phyloP scores from a whole-genome alignment of 106 monocot species.

The Xerophyta viscosa region DNA sequence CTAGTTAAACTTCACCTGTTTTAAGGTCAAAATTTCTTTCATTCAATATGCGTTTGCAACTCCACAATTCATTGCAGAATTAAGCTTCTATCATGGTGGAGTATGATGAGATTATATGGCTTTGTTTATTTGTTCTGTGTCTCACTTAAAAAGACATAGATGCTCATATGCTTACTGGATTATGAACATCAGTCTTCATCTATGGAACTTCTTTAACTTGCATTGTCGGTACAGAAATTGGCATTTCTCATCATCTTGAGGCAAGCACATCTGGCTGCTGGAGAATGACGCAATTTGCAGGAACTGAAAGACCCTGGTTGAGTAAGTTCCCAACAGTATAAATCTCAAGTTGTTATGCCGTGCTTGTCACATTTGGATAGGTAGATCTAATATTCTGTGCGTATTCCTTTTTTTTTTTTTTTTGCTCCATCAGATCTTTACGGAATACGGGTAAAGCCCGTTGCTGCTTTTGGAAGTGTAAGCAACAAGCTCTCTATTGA shows the following conservation, averaged over 20 bases:
- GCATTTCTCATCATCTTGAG: conserved; percentile 37
- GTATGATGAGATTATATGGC: too few species aligned
- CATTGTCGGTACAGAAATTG: conserved; percentile 32
- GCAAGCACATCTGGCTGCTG: conserved; percentile 23
- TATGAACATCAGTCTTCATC: too few species aligned
- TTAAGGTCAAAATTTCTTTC: too few species aligned
- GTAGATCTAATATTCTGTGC: too few species aligned
- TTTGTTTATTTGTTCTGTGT: too few species aligned
- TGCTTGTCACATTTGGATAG: not conserved
- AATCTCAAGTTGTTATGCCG: not conserved
- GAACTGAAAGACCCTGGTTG: conserved; percentile 83
- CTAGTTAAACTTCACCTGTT: too few species aligned
- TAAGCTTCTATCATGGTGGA: too few species aligned
- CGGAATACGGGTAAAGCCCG: conserved; percentile 75
- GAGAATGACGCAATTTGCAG: conserved; percentile 42
- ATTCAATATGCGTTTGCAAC: too few species aligned
- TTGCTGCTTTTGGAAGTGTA: conserved; percentile 80
- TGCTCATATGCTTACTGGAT: too few species aligned
- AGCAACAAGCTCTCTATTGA: conserved; percentile 59
- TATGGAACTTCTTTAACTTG: too few species aligned
- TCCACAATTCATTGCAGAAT: too few species aligned
- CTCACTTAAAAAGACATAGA: too few species aligned
- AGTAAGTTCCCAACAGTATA: conserved; percentile 33
- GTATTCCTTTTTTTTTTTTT: not conserved
- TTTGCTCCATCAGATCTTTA: conserved; percentile 49